Evolutionary conservation across 2,329 filamentous ascomycete species (phyloP).

Genomic region (Ophiocordyceps camponoti-rufipedis): DNA sequence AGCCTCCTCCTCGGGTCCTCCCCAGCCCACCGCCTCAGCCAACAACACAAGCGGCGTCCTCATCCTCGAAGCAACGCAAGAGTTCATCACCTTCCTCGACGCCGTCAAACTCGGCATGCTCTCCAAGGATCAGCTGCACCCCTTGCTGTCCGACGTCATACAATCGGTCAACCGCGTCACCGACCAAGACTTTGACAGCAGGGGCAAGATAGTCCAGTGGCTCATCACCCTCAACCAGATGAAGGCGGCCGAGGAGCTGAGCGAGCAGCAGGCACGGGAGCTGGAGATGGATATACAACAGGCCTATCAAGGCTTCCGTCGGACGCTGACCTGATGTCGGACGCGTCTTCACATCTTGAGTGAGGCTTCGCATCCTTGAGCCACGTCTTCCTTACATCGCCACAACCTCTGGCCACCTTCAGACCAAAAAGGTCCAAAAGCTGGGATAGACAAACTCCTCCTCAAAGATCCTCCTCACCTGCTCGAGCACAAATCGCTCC

Average conservation of each 20-base stretch:
- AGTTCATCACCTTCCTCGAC: slow-evolving; percentile 96
- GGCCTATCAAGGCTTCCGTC: slow-evolving; percentile 88
- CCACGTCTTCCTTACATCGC: background rate
- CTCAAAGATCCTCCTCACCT: slow-evolving; percentile 92
- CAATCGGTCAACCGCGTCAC: slow-evolving; percentile 96
- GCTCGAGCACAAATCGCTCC: slow-evolving; percentile 90
- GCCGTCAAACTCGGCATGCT: slow-evolving; percentile 82
- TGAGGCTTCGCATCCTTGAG: background rate
- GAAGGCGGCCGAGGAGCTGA: slow-evolving; percentile 83
- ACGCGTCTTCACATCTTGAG: background rate
- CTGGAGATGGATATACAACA: slow-evolving; percentile 85
- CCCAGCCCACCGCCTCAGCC: slow-evolving; percentile 22
- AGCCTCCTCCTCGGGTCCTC: slow-evolving; percentile 26
- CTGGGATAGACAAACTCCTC: slow-evolving; percentile 97
- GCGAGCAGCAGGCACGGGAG: slow-evolving; percentile 73
- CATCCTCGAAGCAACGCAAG: slow-evolving; percentile 83
- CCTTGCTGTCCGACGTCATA: slow-evolving; percentile 84
- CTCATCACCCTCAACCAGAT: slow-evolving; percentile 94
- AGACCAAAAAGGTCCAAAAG: slow-evolving; percentile 95
- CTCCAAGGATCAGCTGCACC: slow-evolving; percentile 93
- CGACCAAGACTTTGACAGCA: slow-evolving; percentile 82
- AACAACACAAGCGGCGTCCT: slow-evolving; percentile 41
- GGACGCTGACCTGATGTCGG: slow-evolving; percentile 38
- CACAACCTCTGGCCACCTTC: slow-evolving; percentile 4
- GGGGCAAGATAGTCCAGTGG: slow-evolving; percentile 97